phyloP scores from a whole-genome alignment of 345 rosid species.

The Euphorbia tirucalli region DNA sequence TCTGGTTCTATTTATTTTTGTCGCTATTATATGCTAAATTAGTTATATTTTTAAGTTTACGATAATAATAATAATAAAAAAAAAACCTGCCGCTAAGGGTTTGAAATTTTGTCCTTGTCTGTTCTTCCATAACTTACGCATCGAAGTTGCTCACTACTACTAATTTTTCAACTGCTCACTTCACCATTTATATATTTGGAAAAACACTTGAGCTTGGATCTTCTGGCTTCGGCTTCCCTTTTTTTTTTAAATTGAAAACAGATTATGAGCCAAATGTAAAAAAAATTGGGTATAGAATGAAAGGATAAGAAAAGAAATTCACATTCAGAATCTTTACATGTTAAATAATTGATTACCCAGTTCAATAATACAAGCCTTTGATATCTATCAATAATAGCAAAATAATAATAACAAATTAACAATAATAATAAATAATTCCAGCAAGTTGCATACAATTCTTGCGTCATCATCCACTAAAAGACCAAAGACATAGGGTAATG shows the following conservation, averaged over 20 bases:
- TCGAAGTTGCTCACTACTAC: conserved; percentile 21
- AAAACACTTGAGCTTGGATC: conserved; percentile 19
- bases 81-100: too few relatives aligned
- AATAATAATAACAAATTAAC: not conserved
- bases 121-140: not conserved
- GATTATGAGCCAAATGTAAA: conserved; percentile 4
- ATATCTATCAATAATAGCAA: not conserved
- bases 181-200: not conserved
- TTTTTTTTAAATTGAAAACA: too few relatives aligned
- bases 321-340: conserved; percentile 14
- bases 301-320: not conserved
- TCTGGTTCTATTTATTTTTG: too few relatives aligned
- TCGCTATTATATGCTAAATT: too few relatives aligned
- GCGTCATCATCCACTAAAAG: conserved; percentile 23
- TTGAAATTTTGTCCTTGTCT: too few relatives aligned
- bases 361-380: conserved; percentile 6
- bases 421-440: not conserved
- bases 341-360: conserved; percentile 17
- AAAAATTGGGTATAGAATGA: conserved; percentile 1
- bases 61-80: too few relatives aligned
- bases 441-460: conserved; percentile 23
- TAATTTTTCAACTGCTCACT: not conserved
- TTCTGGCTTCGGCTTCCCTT: conserved; percentile 1
- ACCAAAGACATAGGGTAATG: conserved; percentile 3
- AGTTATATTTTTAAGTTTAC: too few relatives aligned